phyloP scores from a whole-genome alignment of 768 basidiomycete species.

The Lyophyllum shimeji region DNA sequence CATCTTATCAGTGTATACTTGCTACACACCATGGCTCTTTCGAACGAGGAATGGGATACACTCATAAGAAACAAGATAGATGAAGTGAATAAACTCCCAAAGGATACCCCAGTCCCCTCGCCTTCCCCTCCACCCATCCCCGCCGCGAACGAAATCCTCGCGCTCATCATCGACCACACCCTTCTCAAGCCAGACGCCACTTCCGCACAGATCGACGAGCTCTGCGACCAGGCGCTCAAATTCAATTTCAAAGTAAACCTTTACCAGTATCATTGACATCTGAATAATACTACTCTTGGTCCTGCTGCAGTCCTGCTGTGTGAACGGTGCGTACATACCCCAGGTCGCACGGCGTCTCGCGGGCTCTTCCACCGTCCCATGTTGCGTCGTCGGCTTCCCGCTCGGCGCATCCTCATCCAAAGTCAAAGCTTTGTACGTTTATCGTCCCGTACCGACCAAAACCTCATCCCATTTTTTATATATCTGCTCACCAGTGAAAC shows the following conservation, averaged over 20 bases:
- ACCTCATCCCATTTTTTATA: neutral
- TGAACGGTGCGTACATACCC: conserved; percentile 44
- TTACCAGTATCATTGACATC: neutral
- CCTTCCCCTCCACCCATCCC: conserved; percentile 1
- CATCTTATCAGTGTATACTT: neutral
- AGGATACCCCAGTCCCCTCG: neutral
- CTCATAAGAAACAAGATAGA: conserved; percentile 28
- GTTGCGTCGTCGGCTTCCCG: conserved; percentile 52
- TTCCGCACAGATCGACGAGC: conserved; percentile 39
- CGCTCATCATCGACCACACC: conserved; percentile 47
- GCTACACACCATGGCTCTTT: conserved; percentile 16
- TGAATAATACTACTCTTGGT: neutral
- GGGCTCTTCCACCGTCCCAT: conserved; percentile 38
- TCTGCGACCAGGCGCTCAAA: conserved; percentile 47
- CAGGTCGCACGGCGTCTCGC: conserved; percentile 39
- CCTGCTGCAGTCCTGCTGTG: conserved; percentile 45
- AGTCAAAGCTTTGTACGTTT: conserved; percentile 44
- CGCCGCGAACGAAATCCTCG: conserved; percentile 18
- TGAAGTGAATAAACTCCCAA: conserved; percentile 26
- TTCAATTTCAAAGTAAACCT: conserved; percentile 46
- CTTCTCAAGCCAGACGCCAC: conserved; percentile 51
- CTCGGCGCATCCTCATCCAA: conserved; percentile 44
- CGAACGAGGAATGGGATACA: conserved; percentile 33
- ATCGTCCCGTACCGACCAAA: neutral
- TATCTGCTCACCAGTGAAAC: conserved; percentile 36